Evolutionary conservation across 495 filamentous ascomycete genomes (phyloP), one percentile per base, ranked within the genome.

Genomic region (Penicillium robsamsonii): DNA sequence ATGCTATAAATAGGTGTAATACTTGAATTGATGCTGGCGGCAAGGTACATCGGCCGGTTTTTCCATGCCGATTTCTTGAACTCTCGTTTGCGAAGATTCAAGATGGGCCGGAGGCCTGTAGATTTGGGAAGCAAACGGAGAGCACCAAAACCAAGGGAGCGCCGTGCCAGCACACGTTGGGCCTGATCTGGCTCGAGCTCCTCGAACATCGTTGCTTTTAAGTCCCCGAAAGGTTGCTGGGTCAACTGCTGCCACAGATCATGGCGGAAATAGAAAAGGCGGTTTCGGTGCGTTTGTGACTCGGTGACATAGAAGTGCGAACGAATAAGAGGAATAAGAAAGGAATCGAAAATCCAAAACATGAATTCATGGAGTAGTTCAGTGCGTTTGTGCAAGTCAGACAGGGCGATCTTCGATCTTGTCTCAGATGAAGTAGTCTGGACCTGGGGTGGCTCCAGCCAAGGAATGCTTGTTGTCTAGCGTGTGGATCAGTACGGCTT

Each of bases 271-370:
- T 90, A 98, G 70, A 96, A 96, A 1, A 97, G 74, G 7, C 85
- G 84, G 63, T 95, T 91, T 24, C 84, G 80, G 63, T 97, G 86
- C 6, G 78, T 74, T 59, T 84, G 90, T 2, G 91, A 93, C 68
- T 98, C 94, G 1, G 94, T 98, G 24, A 97, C 90, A 61, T 98
- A 90, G 60, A 98, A 98, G 63, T 94, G 89, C 20, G 81, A 81
- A 15, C 90, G 85, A 47, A 98, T 81, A 1, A 97, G 81, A 7
- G 94, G 94, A 57, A 97, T 90, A 17, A 98, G 62, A 27, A 97
- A 76, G 0, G 91, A 96, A 62, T 98, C 93, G 59, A 97, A 92
- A 2, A 96, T 57, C 69, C 92, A 98, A 72, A 96, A 97, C 0
- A 97, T 58, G 52, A 97, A 85, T 64, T 98, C 94, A 46, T 84